Conservation (phyloP, 169 alveolate species). For the Plasmodium chabaudi region DNA sequence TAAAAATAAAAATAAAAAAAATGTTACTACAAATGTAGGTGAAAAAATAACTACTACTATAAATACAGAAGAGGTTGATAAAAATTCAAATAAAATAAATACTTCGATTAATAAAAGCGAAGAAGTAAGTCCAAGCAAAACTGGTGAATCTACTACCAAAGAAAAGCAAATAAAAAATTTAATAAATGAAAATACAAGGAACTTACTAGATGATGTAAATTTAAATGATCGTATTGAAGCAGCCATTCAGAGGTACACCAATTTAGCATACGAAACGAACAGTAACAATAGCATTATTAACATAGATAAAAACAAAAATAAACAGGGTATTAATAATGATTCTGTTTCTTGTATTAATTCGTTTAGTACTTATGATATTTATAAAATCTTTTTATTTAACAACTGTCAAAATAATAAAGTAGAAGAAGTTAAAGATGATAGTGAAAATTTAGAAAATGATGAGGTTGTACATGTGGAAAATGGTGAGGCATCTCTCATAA, state of each 20-base stretch:
- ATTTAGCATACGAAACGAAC: not conserved
- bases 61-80: too few species aligned
- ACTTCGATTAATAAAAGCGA: not conserved
- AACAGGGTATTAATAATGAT: not conserved
- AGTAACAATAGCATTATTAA: not conserved
- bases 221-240: too few species aligned
- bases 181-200: too few species aligned
- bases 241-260: too few species aligned
- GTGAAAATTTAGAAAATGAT: too few species aligned
- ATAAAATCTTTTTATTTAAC: constrained; percentile 30
- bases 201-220: too few species aligned
- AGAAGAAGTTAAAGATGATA: too few species aligned
- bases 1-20: not conserved
- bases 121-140: not conserved
- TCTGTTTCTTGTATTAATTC: not conserved
- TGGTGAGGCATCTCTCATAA: too few species aligned
- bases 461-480: too few species aligned
- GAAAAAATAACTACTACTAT: too few species aligned
- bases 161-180: not conserved
- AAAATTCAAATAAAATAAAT: too few species aligned
- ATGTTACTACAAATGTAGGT: too few species aligned
- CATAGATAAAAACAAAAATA: not conserved
- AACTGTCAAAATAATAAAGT: not conserved
- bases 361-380: constrained; percentile 42
- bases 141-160: not conserved